Base-by-base conservation (phyloP, 164 flowering plant species). In the Houttuynia cordata region DNA sequence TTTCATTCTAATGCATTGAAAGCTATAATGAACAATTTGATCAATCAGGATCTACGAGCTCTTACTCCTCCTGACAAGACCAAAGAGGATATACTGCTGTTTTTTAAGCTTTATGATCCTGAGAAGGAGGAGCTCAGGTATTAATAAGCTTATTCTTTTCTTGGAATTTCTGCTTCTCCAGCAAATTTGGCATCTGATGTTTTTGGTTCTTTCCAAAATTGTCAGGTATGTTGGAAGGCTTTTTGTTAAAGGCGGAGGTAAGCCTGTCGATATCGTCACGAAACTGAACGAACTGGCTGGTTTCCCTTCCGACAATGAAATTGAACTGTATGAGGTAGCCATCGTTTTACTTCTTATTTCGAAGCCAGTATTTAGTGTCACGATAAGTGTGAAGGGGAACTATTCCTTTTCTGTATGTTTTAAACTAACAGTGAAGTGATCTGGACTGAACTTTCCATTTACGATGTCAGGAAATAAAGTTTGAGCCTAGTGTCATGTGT, bases 51-150 rank as follows among this genome's bases (percentile, higher is more conserved):
- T 76, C 59, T 72, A n/a, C 75, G 42, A 41, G 88, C 95, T 47
- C 64, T 86, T 66, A 71, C 85, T 62, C 86, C 87, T n/a, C 92
- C 88, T 25, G 95, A 82, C 10, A 90, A 85, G 66, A 79, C 77
- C n/a, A 88, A 79, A 70, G 99, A 90, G 34, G 97, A 93, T 62
- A 82, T 83, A 64, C 69, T 93, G 51, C 91, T 93, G 49, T 90
- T 93, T 79, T 90, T 93, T 72, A 93, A 93, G 77, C 85, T 90
- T 66, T 93, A 90, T 80, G 86, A 86, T 61, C 89, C 95, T 54
- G 81, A 72, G 65, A 93, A 90, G 72, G 85, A 81, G 76, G 93
- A 82, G 71, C 80, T 93, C 24, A 71, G 96, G 99, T 93, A 67
- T 30, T 13, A 9, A 37, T 23, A n/a, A 3, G 2, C 49, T 10